A percentile compares a stretch with the other conserved stretches of the same genome.
Evolutionary conservation across 805 yeast species (phyloP).

Genomic region (Lachancea kluyveri): DNA sequence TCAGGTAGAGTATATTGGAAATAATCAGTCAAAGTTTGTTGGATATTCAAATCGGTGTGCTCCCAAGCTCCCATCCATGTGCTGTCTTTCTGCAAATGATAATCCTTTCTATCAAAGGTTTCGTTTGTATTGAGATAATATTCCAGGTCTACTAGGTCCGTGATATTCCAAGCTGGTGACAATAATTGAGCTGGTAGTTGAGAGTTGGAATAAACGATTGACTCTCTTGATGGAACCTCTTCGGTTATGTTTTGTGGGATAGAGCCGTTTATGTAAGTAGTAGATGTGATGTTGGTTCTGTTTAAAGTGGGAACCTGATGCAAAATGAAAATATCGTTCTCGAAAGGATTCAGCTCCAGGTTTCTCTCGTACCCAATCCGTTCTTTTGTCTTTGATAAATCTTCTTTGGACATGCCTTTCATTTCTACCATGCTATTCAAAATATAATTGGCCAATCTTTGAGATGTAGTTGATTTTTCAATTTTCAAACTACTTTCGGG

Average conservation of each 20-base stretch:
- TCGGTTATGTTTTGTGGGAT: conserved; percentile 8
- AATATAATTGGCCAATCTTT: conserved; percentile 1
- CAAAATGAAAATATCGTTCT: conserved; percentile 5
- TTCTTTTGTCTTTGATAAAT: conserved; percentile 4
- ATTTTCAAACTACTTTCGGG: not conserved
- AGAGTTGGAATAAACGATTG: conserved; percentile 22
- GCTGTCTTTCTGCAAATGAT: conserved; percentile 1
- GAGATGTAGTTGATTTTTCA: not conserved
- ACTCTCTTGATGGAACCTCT: conserved; percentile 14
- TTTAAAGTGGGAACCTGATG: conserved; percentile 6
- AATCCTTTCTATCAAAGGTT: conserved; percentile 3
- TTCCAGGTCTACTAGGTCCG: conserved; percentile 13
- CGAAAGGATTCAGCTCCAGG: conserved; percentile 8
- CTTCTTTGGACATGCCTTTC: not conserved
- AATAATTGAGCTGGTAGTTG: conserved; percentile 11
- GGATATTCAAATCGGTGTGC: conserved; percentile 9
- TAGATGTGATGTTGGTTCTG: conserved; percentile 9
- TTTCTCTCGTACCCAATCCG: conserved; percentile 10
- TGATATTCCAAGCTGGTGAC: conserved; percentile 17
- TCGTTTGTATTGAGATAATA: conserved; percentile 20
- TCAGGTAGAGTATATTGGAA: conserved; percentile 13
- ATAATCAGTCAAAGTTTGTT: conserved; percentile 9
- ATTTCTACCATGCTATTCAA: not conserved
- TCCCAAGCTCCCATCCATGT: conserved; percentile 8
- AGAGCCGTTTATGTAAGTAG: conserved; percentile 3